These are phyloP conservation scores for Lachancea nothofagi DNA, from an alignment of 805 yeast species.

Conservation along the genomic window DNA sequence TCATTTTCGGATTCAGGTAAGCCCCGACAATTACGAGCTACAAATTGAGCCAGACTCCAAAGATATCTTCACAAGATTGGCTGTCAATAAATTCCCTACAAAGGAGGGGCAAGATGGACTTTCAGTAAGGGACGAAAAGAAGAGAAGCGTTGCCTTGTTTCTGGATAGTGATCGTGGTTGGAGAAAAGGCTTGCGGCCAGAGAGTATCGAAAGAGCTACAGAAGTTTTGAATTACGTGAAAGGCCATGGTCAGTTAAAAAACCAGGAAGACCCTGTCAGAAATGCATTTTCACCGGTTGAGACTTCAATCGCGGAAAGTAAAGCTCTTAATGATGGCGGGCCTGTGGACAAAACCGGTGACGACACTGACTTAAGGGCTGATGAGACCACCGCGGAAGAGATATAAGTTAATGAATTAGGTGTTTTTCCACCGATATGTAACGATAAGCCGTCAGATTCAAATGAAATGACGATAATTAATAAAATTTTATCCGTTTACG, in stretches of 20 bases:
- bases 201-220: conserved; percentile 29
- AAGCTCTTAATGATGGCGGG: conserved; percentile 19
- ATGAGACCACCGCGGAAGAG: conserved; percentile 41
- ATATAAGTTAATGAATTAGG: conserved; percentile 28
- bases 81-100: conserved; percentile 40
- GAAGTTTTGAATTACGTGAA: conserved; percentile 19
- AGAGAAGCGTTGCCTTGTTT: conserved; percentile 34
- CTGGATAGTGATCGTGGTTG: conserved; percentile 55
- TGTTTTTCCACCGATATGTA: conserved; percentile 5
- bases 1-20: conserved; percentile 69
- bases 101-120: conserved; percentile 26
- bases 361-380: conserved; percentile 36
- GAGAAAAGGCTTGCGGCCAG: conserved; percentile 43
- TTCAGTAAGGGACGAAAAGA: conserved; percentile 31
- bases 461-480: background rate
- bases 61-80: conserved; percentile 69
- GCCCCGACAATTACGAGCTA: conserved; percentile 71
- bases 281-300: conserved; percentile 5
- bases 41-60: conserved; percentile 73
- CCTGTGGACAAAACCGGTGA: conserved; percentile 14
- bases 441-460: conserved; percentile 1
- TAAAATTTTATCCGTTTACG: background rate
- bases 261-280: conserved; percentile 5
- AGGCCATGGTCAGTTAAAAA: conserved; percentile 18
- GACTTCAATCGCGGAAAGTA: background rate